A percentile compares a stretch with the other conserved stretches of the same genome.
Conservation (phyloP, 2,329 filamentous ascomycete species). For the Monilinia laxa region DNA sequence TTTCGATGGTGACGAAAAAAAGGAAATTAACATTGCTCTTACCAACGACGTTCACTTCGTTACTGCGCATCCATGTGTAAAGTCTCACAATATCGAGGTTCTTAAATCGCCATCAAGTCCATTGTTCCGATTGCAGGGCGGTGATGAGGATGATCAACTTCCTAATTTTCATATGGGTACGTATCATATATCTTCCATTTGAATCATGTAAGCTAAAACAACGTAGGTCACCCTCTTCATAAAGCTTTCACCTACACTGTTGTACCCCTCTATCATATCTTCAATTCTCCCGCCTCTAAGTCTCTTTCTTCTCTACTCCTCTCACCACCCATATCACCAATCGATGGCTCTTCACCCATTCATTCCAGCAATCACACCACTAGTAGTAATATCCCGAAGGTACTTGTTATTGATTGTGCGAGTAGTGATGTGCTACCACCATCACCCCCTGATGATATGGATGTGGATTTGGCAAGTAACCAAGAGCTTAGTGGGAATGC, state of each 20-base stretch:
- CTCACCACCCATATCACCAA: constrained; percentile 36
- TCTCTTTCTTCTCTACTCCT: constrained; percentile 32
- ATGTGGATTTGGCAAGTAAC: background rate
- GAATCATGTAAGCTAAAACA: constrained; percentile 2
- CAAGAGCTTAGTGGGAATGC: background rate
- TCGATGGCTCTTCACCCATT: constrained; percentile 26
- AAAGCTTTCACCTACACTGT: constrained; percentile 61
- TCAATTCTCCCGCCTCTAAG: constrained; percentile 38
- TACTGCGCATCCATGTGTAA: constrained; percentile 63
- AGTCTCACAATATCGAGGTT: constrained; percentile 56
- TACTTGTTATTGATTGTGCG: constrained; percentile 63
- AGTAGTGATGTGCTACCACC: constrained; percentile 35
- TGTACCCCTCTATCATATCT: constrained; percentile 58
- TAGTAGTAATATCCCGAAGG: constrained; percentile 42
- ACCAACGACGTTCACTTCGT: constrained; percentile 63
- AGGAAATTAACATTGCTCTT: constrained; percentile 43
- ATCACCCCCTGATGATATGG: constrained; percentile 9
- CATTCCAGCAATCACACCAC: constrained; percentile 41
- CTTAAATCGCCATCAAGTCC: constrained; percentile 60
- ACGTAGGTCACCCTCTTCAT: constrained; percentile 59
- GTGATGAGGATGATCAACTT: constrained; percentile 16
- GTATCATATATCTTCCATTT: background rate
- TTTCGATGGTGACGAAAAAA: constrained; percentile 29
- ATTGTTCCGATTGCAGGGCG: constrained; percentile 54
- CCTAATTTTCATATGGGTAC: constrained; percentile 15